Evolutionary conservation across 257 asterid genomes (phyloP), one percentile per base, ranked within the genome.

Genomic region (Euphrasia confusa): DNA sequence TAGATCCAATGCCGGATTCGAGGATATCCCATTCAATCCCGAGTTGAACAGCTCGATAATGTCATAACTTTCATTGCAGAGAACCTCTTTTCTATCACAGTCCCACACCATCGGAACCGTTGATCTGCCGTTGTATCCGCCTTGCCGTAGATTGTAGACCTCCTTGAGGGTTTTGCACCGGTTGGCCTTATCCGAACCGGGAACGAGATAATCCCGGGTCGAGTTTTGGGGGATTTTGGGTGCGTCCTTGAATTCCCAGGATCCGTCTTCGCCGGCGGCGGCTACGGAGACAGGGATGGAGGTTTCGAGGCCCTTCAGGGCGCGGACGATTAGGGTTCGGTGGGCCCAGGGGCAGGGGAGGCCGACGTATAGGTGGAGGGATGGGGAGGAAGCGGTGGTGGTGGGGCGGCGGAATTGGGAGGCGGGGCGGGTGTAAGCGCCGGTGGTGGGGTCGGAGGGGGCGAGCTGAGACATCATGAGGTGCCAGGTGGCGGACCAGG

Each of bases 341-440:
- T 92, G 99, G 61, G 99, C 99, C 99, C 97, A 92, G 28, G 99
- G 99, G 79, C 99, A 92, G 33, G 99, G 87, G 35, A 92, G 91
- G 64, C 88, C 97, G 32, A 80, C 93, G 79, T 92, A 92, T 67
- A 92, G 96, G 78, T 92, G 99, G 77, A 89, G 87, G 52, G 64
- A 73, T 27, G 74, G 72, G 39, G 61, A 69, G 78, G 61, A 68
- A 78, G 45, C 3, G 62, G 61, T 74, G 71, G 55, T 54, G 18
- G 65, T 4, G 55, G 73, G 18, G 67, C 66, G 54, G 65, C 88
- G 93, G 85, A 92, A 92, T 70, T 85, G 85, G 68, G 99, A 89
- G 58, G 82, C 7, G 66, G 99, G 96, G 27, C 99, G 96, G 64
- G 80, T 69, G 83, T 92, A 89, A 64, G 77, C 49, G 58, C 97